phyloP scores from a whole-genome alignment of 805 yeast genomes.

The Spathaspora hagerdaliae region DNA sequence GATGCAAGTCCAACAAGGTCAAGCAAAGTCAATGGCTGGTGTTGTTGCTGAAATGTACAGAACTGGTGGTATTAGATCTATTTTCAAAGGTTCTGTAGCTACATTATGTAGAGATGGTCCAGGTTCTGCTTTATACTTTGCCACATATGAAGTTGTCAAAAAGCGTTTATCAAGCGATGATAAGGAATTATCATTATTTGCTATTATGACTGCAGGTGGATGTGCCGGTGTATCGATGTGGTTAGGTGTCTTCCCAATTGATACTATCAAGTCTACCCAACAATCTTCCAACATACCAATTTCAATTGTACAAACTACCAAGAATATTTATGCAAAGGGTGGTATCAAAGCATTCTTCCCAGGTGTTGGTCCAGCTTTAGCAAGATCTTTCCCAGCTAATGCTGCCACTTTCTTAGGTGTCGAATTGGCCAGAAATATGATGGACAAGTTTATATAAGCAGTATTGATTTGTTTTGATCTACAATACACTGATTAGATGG shows the following conservation, averaged over 20 bases:
- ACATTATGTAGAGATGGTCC: slow-evolving; percentile 97
- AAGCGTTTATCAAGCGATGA: slow-evolving; percentile 48
- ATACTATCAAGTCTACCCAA: slow-evolving; percentile 84
- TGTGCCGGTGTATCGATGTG: slow-evolving; percentile 97
- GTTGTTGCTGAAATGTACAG: slow-evolving; percentile 66
- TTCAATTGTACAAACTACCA: slow-evolving; percentile 63
- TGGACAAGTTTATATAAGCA: slow-evolving; percentile 30
- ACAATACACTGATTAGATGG: neutral
- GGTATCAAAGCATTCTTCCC: slow-evolving; percentile 95
- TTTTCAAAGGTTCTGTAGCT: slow-evolving; percentile 88
- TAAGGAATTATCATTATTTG: slow-evolving; percentile 59
- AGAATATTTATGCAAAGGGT: slow-evolving; percentile 64
- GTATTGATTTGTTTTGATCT: neutral
- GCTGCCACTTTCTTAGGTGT: slow-evolving; percentile 99
- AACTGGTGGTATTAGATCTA: slow-evolving; percentile 78
- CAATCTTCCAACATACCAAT: slow-evolving; percentile 57
- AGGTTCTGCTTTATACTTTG: slow-evolving; percentile 93
- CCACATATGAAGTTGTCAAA: slow-evolving; percentile 85
- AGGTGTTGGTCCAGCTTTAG: slow-evolving; percentile 92
- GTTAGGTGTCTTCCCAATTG: slow-evolving; percentile 93
- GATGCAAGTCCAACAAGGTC: slow-evolving; percentile 67
- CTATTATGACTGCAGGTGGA: slow-evolving; percentile 90
- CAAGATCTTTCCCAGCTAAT: slow-evolving; percentile 95
- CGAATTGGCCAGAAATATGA: slow-evolving; percentile 60
- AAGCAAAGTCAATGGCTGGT: slow-evolving; percentile 48